Percentiles rank a stretch among this genome's conserved stretches.
phyloP scores from a whole-genome alignment of 495 filamentous ascomycete genomes.

The Hyaloscypha hepaticicola region DNA sequence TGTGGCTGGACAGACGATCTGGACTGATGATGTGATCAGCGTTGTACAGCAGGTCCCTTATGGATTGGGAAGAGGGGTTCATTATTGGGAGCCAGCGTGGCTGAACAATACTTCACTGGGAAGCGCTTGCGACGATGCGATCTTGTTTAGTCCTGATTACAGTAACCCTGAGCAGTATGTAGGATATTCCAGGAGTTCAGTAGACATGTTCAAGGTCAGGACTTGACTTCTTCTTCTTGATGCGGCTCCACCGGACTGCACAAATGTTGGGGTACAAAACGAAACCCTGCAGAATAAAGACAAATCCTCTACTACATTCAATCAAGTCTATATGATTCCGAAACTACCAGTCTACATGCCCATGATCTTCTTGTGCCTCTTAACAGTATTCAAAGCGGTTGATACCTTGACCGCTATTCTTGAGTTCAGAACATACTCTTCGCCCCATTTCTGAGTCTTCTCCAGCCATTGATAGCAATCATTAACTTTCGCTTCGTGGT shows the following conservation, averaged over 20 bases:
- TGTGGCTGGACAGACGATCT: constrained; percentile 39
- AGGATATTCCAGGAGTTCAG: constrained; percentile 36
- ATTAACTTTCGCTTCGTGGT: constrained; percentile 42
- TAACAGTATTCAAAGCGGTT: constrained; percentile 75
- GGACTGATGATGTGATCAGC: constrained; percentile 37
- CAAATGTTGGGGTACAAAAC: neutral
- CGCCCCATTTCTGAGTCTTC: constrained; percentile 74
- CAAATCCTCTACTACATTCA: neutral
- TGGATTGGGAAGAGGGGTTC: constrained; percentile 40
- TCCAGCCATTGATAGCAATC: constrained; percentile 74
- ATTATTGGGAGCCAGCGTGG: constrained; percentile 48
- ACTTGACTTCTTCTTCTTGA: neutral
- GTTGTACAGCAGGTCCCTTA: constrained; percentile 36
- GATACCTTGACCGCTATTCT: constrained; percentile 83
- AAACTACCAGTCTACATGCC: constrained; percentile 7
- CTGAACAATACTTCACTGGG: constrained; percentile 39
- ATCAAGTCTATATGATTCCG: neutral
- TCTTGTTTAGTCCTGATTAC: constrained; percentile 39
- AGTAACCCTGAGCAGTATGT: constrained; percentile 32
- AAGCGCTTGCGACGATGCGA: constrained; percentile 37
- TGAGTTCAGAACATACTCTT: constrained; percentile 81
- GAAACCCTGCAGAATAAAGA: neutral
- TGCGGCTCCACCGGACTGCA: neutral
- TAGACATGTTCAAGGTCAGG: constrained; percentile 35
- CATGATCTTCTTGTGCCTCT: constrained; percentile 53